Percentiles rank a stretch among this genome's conserved stretches.
Evolutionary conservation across 805 yeast genomes (phyloP).

Genomic region (Yamadazyma ubonensis): DNA sequence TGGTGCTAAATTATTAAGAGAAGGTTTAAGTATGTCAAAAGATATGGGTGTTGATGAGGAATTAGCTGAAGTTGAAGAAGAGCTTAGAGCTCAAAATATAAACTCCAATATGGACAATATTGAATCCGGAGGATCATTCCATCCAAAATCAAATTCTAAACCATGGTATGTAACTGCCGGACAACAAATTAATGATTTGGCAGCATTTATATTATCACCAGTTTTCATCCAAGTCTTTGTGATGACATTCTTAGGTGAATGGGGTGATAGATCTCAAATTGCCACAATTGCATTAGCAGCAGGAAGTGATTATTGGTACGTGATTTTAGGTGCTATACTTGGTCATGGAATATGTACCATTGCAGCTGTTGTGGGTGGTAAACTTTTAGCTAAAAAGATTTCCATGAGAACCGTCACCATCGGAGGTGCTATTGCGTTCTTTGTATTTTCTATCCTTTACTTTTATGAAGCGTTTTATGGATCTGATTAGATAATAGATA

Average conservation of each 20-base stretch:
- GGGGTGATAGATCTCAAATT: slow-evolving; percentile 99
- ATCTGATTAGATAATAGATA: slow-evolving; percentile 15
- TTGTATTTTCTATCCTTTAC: slow-evolving; percentile 78
- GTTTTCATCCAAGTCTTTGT: slow-evolving; percentile 90
- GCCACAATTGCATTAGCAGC: slow-evolving; percentile 99
- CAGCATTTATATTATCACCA: slow-evolving; percentile 73
- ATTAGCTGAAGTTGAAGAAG: slow-evolving; percentile 95
- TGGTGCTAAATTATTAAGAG: slow-evolving; percentile 72
- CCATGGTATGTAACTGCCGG: slow-evolving; percentile 28
- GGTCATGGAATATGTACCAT: slow-evolving; percentile 90
- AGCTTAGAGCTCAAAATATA: slow-evolving; percentile 65
- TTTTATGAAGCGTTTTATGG: slow-evolving; percentile 60
- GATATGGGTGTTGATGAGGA: slow-evolving; percentile 91
- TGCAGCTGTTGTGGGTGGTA: slow-evolving; percentile 93
- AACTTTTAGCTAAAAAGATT: slow-evolving; percentile 81
- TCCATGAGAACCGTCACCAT: slow-evolving; percentile 90
- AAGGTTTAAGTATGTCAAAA: slow-evolving; percentile 80
- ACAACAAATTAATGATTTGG: slow-evolving; percentile 52
- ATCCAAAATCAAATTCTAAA: slow-evolving; percentile 17
- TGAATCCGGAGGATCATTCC: slow-evolving; percentile 51
- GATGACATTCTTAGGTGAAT: slow-evolving; percentile 96
- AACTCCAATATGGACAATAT: slow-evolving; percentile 49
- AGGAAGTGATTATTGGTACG: slow-evolving; percentile 87
- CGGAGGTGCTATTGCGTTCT: slow-evolving; percentile 86
- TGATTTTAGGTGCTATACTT: slow-evolving; percentile 80